phyloP scores from a whole-genome alignment of 768 basidiomycete species.

The Pleurotus tuber-regium region DNA sequence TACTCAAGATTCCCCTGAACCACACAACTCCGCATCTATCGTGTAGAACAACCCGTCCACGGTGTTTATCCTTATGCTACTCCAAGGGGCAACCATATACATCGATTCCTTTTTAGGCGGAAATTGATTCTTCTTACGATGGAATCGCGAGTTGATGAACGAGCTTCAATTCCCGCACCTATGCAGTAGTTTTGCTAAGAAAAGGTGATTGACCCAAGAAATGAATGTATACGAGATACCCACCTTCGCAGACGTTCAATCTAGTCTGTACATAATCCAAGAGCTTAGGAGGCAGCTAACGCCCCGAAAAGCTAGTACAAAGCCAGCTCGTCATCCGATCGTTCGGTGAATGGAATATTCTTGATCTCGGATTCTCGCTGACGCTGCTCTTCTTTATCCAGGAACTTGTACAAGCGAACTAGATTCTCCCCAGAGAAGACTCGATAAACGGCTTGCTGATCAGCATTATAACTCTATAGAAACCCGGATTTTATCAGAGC shows the following conservation, averaged over 20 bases:
- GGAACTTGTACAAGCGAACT: constrained; percentile 54
- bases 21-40: constrained; percentile 6
- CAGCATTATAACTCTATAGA: constrained; percentile 57
- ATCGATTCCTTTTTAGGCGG: background rate
- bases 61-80: background rate
- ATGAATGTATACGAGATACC: too few relatives aligned
- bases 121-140: constrained; percentile 1
- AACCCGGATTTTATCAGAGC: background rate
- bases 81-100: background rate
- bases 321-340: constrained; percentile 64
- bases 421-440: constrained; percentile 78
- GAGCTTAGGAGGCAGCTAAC: too few relatives aligned
- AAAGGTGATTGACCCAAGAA: too few relatives aligned
- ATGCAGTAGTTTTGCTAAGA: too few relatives aligned
- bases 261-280: too few relatives aligned
- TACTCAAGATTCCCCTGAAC: too few relatives aligned
- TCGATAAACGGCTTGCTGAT: constrained; percentile 70
- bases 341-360: constrained; percentile 57
- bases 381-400: constrained; percentile 67
- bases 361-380: constrained; percentile 55
- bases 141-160: background rate
- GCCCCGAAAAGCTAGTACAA: constrained; percentile 40
- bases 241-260: too few relatives aligned
- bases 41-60: background rate
- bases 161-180: background rate